phyloP scores from a whole-genome alignment of 2,329 filamentous ascomycete genomes.

The Fonsecaea erecta region DNA sequence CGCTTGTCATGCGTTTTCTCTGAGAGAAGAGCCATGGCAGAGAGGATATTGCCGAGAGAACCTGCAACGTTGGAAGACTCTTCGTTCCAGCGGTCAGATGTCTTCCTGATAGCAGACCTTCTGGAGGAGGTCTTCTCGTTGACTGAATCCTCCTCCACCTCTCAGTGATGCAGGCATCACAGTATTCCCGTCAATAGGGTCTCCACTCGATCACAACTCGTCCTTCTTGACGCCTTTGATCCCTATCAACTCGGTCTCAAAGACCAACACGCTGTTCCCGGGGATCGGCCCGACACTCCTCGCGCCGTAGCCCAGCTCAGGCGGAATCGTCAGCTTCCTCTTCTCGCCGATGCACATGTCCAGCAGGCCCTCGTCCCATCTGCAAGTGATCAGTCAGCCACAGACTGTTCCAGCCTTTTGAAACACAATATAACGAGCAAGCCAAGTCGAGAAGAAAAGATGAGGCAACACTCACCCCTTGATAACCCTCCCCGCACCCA shows the following conservation, averaged over 20 bases:
- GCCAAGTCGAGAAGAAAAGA: neutral
- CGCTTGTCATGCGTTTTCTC: neutral
- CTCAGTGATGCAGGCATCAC: too few species aligned
- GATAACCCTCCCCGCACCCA: slow-evolving; percentile 85
- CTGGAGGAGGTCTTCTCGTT: neutral
- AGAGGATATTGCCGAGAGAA: neutral
- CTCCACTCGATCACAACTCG: slow-evolving; percentile 44
- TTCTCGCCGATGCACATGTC: slow-evolving; percentile 98
- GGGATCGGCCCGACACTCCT: slow-evolving; percentile 81
- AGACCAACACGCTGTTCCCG: slow-evolving; percentile 78
- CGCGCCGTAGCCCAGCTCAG: slow-evolving; percentile 80
- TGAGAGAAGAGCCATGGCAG: neutral
- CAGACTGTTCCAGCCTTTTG: too few species aligned
- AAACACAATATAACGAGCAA: neutral
- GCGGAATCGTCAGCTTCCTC: slow-evolving; percentile 86
- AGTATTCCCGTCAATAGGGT: neutral
- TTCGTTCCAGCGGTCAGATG: neutral
- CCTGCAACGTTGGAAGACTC: neutral
- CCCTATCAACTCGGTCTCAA: slow-evolving; percentile 86
- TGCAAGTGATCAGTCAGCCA: neutral
- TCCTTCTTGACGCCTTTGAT: slow-evolving; percentile 68
- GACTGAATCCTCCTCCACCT: too few species aligned
- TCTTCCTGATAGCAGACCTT: neutral
- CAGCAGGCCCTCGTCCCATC: slow-evolving; percentile 84
- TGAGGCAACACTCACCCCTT: slow-evolving; percentile 67